Conservation (phyloP, 192 early-diverging fungal species). For the Geranomyces michiganensis region DNA sequence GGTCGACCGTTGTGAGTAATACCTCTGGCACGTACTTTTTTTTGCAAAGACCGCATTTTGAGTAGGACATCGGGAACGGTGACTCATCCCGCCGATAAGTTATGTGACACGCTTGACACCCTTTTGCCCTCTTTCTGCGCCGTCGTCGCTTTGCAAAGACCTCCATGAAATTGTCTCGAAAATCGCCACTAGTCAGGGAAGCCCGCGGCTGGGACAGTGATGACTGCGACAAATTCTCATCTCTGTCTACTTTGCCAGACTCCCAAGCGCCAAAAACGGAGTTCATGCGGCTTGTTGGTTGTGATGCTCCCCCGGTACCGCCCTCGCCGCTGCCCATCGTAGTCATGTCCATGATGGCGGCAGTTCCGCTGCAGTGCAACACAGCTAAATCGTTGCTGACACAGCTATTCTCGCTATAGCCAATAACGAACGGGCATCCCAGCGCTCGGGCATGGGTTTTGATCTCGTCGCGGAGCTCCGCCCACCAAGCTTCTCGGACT, state of each 20-base stretch:
- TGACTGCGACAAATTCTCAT: slow-evolving; percentile 10
- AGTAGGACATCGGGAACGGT: slow-evolving; percentile 71
- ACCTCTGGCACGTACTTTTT: slow-evolving; percentile 78
- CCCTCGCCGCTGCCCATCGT: slow-evolving; percentile 15
- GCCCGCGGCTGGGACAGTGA: slow-evolving; percentile 14
- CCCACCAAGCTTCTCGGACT: slow-evolving; percentile 66
- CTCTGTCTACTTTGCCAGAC: slow-evolving; percentile 5
- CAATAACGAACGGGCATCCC: slow-evolving; percentile 72
- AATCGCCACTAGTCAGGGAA: slow-evolving; percentile 26
- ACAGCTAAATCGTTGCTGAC: slow-evolving; percentile 69
- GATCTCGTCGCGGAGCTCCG: slow-evolving; percentile 79
- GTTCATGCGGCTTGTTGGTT: slow-evolving; percentile 14
- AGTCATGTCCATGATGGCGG: slow-evolving; percentile 61
- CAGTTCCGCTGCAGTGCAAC: slow-evolving; percentile 75
- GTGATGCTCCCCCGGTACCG: background rate
- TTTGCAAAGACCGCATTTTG: slow-evolving; percentile 70
- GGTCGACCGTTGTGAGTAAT: slow-evolving; percentile 71
- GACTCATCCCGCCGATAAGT: slow-evolving; percentile 64
- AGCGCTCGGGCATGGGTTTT: slow-evolving; percentile 70
- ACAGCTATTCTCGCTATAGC: slow-evolving; percentile 68
- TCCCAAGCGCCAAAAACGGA: slow-evolving; percentile 9
- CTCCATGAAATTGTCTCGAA: slow-evolving; percentile 27
- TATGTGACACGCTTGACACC: slow-evolving; percentile 67
- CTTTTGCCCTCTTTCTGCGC: slow-evolving; percentile 27
- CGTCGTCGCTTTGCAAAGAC: slow-evolving; percentile 22